A percentile compares a stretch with the other conserved stretches of the same genome.
Conservation (phyloP, 129 eudicot species). For the Flaveria trinervia region DNA sequence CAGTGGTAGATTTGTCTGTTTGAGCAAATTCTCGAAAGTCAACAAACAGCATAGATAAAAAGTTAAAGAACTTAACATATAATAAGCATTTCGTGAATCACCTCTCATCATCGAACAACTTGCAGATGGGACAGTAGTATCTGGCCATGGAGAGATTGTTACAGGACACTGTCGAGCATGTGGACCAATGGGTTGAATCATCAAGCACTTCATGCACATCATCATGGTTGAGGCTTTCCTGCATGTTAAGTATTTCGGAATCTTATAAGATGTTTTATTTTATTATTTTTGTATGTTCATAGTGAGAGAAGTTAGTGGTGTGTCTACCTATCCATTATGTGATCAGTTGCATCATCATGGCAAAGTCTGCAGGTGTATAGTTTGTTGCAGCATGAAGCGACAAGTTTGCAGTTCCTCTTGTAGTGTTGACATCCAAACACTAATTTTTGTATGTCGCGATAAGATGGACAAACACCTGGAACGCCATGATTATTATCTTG, state of each 20-base stretch:
- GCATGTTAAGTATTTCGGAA: constrained; percentile 31
- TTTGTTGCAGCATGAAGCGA: constrained; percentile 84
- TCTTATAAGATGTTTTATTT: neutral
- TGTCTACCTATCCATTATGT: constrained; percentile 75
- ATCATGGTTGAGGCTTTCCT: constrained; percentile 86
- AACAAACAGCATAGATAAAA: constrained; percentile 8
- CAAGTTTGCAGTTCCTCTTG: constrained; percentile 87
- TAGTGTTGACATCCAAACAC: constrained; percentile 87
- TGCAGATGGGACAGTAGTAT: constrained; percentile 87
- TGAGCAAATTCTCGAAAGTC: constrained; percentile 6
- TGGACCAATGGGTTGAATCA: constrained; percentile 70
- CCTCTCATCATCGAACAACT: constrained; percentile 90
- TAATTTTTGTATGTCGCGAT: constrained; percentile 52
- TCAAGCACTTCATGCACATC: constrained; percentile 97
- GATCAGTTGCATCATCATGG: constrained; percentile 86
- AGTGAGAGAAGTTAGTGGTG: constrained; percentile 3
- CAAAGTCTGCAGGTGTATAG: constrained; percentile 76
- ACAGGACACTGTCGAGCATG: constrained; percentile 68
- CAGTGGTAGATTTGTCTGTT: constrained; percentile 96
- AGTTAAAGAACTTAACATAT: neutral
- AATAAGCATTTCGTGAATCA: constrained; percentile 31
- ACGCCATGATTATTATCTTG: constrained; percentile 42
- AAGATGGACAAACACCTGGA: constrained; percentile 74
- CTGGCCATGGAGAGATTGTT: constrained; percentile 74
- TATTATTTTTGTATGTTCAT: neutral